Evolutionary conservation across 163 green algal genomes (phyloP).

Genomic region (Scenedesmus sp.): DNA sequence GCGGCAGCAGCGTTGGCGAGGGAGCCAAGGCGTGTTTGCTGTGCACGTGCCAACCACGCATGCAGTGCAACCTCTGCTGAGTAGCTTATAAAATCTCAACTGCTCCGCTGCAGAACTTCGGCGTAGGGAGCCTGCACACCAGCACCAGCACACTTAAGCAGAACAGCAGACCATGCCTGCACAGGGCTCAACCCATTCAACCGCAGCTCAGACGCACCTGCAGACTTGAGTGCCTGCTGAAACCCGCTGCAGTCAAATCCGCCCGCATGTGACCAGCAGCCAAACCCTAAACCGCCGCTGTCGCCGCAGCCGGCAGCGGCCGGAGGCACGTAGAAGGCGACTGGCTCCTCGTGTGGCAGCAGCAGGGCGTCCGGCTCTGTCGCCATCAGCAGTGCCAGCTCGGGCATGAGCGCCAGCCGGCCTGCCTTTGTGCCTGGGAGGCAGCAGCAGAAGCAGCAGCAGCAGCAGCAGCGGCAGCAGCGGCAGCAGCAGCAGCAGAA

Average conservation of each 20-base stretch:
- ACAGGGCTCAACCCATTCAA: no score
- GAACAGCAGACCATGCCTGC: no score
- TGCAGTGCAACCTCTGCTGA: no score
- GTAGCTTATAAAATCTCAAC: no score
- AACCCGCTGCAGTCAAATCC: constrained; percentile 23
- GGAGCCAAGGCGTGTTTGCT: no score
- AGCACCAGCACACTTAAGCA: no score
- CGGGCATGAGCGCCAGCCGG: constrained; percentile 54
- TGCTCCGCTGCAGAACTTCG: no score
- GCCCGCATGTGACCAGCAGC: background rate
- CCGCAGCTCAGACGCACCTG: background rate
- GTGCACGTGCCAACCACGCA: no score
- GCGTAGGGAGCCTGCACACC: no score
- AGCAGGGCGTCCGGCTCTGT: constrained; percentile 69
- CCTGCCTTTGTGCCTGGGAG: background rate
- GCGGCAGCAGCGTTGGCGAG: no score
- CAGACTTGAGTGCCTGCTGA: background rate
- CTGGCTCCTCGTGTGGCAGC: constrained; percentile 31
- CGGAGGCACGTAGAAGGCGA: constrained; percentile 66
- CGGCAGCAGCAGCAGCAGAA: constrained; percentile 7
- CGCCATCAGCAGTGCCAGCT: constrained; percentile 69
- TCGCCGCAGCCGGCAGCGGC: background rate
- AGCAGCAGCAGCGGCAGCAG: constrained; percentile 50
- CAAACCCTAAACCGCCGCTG: constrained; percentile 39
- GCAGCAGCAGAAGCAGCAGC: constrained; percentile 2